These are phyloP conservation scores for Acer negundo DNA, from an alignment of 345 rosid species.

Conservation along the genomic window DNA sequence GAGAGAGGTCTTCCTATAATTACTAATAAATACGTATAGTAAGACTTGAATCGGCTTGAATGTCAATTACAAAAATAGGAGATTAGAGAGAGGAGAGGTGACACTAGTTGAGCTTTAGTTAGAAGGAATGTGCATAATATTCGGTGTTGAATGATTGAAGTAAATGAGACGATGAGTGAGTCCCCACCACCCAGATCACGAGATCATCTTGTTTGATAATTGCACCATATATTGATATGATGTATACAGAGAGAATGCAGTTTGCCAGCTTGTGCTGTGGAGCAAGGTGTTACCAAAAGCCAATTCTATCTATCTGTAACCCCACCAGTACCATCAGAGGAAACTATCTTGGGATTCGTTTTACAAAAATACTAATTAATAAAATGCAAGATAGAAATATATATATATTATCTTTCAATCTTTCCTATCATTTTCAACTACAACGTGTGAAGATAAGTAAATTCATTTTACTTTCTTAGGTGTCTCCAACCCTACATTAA, in stretches of 20 bases:
- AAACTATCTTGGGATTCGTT: background rate
- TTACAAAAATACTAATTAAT: background rate
- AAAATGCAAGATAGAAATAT: background rate
- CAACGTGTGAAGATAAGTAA: too few relatives aligned
- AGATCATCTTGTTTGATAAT: background rate
- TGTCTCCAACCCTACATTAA: too few relatives aligned
- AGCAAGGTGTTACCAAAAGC: background rate
- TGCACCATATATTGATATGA: background rate
- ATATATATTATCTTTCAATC: too few relatives aligned
- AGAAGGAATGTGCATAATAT: too few relatives aligned
- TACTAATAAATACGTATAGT: too few relatives aligned
- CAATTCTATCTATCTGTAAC: background rate
- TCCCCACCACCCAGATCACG: slow-evolving; percentile 20
- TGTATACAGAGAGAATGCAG: background rate
- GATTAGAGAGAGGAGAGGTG: too few relatives aligned
- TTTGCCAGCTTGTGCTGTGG: slow-evolving; percentile 1
- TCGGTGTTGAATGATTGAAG: background rate
- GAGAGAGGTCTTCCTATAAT: too few relatives aligned
- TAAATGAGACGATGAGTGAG: background rate
- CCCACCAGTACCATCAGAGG: background rate
- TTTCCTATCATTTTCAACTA: too few relatives aligned
- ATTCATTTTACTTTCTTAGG: too few relatives aligned
- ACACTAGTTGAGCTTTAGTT: too few relatives aligned
- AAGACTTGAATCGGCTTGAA: too few relatives aligned
- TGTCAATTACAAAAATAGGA: too few relatives aligned